A percentile compares a stretch with the other conserved stretches of the same genome.
Conservation (phyloP, 208 protist genomes). For the Acanthamoeba lenticulata region DNA sequence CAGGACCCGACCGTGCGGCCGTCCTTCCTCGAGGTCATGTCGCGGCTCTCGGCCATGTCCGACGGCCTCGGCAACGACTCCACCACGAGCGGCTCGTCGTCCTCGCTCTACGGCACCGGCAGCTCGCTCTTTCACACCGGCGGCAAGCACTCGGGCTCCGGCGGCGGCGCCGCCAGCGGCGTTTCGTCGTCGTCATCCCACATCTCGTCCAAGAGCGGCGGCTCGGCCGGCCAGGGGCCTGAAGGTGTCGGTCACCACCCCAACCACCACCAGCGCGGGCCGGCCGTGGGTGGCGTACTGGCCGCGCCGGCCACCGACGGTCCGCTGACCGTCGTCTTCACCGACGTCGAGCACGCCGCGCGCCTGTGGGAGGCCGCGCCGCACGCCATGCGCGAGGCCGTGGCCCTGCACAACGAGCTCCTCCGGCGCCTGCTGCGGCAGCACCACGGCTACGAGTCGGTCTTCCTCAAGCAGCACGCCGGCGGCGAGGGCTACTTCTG, state of each 20-base stretch:
- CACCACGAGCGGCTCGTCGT: background rate
- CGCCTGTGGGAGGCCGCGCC: background rate
- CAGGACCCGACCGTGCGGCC: background rate
- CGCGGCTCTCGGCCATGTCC: slow-evolving; percentile 6
- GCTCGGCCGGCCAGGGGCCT: background rate
- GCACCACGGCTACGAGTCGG: slow-evolving; percentile 46
- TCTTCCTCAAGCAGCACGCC: background rate
- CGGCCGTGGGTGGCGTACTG: background rate
- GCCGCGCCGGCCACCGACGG: background rate
- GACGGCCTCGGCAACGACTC: background rate
- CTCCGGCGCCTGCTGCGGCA: background rate
- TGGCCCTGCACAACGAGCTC: background rate
- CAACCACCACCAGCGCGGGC: background rate
- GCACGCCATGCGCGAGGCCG: slow-evolving; percentile 38
- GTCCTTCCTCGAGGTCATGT: slow-evolving; percentile 57
- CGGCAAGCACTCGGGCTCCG: background rate
- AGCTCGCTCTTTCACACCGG: background rate
- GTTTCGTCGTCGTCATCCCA: background rate
- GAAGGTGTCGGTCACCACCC: background rate
- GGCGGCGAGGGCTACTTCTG: slow-evolving; percentile 66
- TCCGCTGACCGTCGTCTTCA: slow-evolving; percentile 19
- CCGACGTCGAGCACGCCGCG: background rate
- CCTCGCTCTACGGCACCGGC: background rate
- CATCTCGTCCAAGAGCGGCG: background rate
- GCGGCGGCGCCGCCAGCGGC: background rate